Conservation (phyloP, 2,329 filamentous ascomycete genomes). For the Xylariaceae sp. region DNA sequence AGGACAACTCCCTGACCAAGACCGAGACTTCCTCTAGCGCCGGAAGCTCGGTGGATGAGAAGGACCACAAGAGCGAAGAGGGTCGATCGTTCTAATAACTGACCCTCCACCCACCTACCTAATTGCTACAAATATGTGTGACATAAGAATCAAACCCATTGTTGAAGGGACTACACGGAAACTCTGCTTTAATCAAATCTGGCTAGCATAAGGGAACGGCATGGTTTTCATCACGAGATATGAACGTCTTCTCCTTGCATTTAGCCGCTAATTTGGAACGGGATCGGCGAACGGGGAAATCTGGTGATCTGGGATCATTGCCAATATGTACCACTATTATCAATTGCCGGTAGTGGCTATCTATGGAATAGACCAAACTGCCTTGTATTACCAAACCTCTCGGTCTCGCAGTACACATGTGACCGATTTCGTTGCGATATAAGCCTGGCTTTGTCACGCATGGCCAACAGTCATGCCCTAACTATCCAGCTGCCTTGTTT, state of each 20-base stretch:
- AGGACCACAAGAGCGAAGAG: constrained; percentile 23
- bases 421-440: background rate
- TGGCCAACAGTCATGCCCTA: background rate
- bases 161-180: background rate
- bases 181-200: constrained; percentile 5
- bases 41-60: constrained; percentile 61
- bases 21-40: constrained; percentile 62
- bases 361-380: constrained; percentile 14
- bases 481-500: too few relatives aligned
- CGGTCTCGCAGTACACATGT: constrained; percentile 8
- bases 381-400: constrained; percentile 17
- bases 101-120: constrained; percentile 1
- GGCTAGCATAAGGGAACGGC: constrained; percentile 11
- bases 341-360: constrained; percentile 15
- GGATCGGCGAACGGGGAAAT: constrained; percentile 10
- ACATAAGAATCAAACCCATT: constrained; percentile 15
- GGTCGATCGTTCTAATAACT: background rate
- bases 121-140: constrained; percentile 25
- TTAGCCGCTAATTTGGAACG: constrained; percentile 8
- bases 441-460: background rate
- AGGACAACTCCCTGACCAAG: constrained; percentile 61
- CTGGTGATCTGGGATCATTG: constrained; percentile 4
- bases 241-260: constrained; percentile 23
- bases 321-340: constrained; percentile 19
- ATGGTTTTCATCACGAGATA: constrained; percentile 17